Base-by-base conservation (phyloP, 2,329 filamentous ascomycete species). In the Grosmannia clavigera region DNA sequence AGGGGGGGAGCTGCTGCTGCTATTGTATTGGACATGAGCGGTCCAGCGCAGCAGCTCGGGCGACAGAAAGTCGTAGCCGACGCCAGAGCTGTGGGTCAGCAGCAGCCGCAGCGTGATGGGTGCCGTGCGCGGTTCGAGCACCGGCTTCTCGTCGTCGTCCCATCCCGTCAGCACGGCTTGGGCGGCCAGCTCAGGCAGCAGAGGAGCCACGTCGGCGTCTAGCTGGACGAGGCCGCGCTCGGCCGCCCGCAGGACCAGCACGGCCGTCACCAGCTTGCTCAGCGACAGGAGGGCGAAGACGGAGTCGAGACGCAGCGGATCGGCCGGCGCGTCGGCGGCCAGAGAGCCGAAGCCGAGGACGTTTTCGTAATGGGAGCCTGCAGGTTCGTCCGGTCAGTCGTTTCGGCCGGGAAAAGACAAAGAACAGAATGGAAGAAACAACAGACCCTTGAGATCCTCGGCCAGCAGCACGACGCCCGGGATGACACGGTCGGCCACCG, bases 211-310 rank as follows among this genome's bases (percentile, higher is more conserved):
- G 64, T 81, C 76, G 12, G 75, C 75, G 48, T 79, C 75, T 0
- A 81, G 69, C 3, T 64, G 68, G 10, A 80, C 64, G 9, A 74
- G 67, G 2, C 75, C 75, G 6, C 71, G 68, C 52, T 81, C 78
- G 48, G 81, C 74, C 35, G 76, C 69, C 61, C 79, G 76, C 46
- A 81, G 66, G 3, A 71, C 70, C 3, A 74, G 71, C 56, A 81
- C 71, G 35, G 73, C 70, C 1, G 79, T 76, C 29, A 79, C 59
- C 14, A 82, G 70, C 64, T 75, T 75, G 51, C 71, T 70, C 64
- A 72, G 68, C 40, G 72, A 74, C 31, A 70, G 70, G 33, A 74
- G 60, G 50, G 64, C 62, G 57, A 74, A 65, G 58, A 71, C 68
- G 33, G 68, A 69, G 59, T 73, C 67, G 35, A 58, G 43, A 9